A percentile compares a stretch with the other conserved stretches of the same genome.
phyloP scores from a whole-genome alignment of 31 red algal species.

The Bonnemaisonia californica region DNA sequence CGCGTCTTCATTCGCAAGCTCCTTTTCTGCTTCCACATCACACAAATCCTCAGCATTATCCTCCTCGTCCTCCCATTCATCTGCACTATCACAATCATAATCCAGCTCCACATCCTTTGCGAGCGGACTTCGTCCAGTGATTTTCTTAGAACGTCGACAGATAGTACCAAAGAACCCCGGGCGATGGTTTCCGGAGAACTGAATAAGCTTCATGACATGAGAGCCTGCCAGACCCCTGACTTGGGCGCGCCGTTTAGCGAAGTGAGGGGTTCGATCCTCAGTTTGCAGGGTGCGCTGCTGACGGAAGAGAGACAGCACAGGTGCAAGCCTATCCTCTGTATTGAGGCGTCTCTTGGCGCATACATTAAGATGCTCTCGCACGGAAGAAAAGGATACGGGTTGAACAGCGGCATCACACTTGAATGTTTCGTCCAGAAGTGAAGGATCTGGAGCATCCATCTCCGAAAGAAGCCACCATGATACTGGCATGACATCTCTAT shows the following conservation, averaged over 20 bases:
- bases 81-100: conserved; percentile 66
- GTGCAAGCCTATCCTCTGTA: conserved; percentile 22
- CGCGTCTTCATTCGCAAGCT: conserved; percentile 60
- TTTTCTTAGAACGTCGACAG: neutral
- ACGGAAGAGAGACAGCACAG: conserved; percentile 35
- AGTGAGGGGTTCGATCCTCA: conserved; percentile 54
- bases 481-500: conserved; percentile 59
- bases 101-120: conserved; percentile 35
- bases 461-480: conserved; percentile 60
- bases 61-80: conserved; percentile 78
- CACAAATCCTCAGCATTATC: conserved; percentile 65
- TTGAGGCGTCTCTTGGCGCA: conserved; percentile 24
- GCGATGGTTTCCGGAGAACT: conserved; percentile 66
- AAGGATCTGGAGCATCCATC: conserved; percentile 21
- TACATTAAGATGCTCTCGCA: conserved; percentile 17
- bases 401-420: conserved; percentile 4
- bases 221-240: conserved; percentile 15
- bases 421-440: neutral
- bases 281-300: conserved; percentile 12
- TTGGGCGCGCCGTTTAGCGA: conserved; percentile 19
- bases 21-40: conserved; percentile 56
- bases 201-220: conserved; percentile 47
- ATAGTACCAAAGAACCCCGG: conserved; percentile 59
- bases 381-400: neutral
- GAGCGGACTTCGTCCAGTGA: conserved; percentile 40